A percentile compares a stretch with the other conserved stretches of the same genome.
Conservation (phyloP, 2,329 filamentous ascomycete species). For the Aspergillus tubingensis region DNA sequence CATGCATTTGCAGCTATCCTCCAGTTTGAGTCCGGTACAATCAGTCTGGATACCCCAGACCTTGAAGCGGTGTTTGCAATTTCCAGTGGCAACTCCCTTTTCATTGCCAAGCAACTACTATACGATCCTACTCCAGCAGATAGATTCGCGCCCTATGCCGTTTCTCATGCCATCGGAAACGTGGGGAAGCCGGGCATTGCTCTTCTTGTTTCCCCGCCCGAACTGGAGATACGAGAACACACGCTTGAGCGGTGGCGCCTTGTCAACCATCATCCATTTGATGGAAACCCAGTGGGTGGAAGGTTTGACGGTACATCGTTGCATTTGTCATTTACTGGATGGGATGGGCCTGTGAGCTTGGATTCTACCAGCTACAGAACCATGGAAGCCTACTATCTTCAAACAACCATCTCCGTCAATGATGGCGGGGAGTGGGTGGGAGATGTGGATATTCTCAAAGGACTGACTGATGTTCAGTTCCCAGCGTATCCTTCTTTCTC, state of each 20-base stretch:
- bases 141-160: background rate
- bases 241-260: conserved; percentile 11
- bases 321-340: conserved; percentile 12
- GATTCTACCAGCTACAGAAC: background rate
- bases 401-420: conserved; percentile 6
- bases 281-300: conserved; percentile 2
- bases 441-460: conserved; percentile 3
- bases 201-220: conserved; percentile 1
- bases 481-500: background rate
- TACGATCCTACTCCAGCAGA: conserved; percentile 1
- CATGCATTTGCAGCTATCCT: conserved; percentile 11
- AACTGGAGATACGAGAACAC: conserved; percentile 3
- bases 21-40: conserved; percentile 6
- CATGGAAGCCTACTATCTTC: conserved; percentile 11
- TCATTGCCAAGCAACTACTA: conserved; percentile 8
- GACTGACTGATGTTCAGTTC: background rate
- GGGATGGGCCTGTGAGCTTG: conserved; percentile 12
- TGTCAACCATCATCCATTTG: conserved; percentile 10
- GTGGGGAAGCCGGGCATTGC: conserved; percentile 11
- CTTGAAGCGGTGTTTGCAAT: conserved; percentile 5
- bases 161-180: conserved; percentile 9
- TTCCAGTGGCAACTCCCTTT: conserved; percentile 9
- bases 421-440: conserved; percentile 12
- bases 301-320: conserved; percentile 12
- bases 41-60: background rate